These are phyloP conservation scores for Cryptosporidium sp. DNA, from an alignment of 169 alveolate species.

Conservation along the genomic window DNA sequence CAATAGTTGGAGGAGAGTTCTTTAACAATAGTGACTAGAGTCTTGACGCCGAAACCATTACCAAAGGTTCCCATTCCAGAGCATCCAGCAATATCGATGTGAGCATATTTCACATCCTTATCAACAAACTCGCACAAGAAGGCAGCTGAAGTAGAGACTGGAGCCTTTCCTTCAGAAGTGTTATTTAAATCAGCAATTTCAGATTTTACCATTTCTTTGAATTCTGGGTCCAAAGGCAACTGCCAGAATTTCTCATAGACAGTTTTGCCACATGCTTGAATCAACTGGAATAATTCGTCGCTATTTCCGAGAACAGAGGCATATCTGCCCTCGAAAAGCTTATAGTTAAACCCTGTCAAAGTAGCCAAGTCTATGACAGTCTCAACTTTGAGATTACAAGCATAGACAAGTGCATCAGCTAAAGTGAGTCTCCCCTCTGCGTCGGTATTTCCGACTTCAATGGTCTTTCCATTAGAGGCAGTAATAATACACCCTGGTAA, in stretches of 20 bases:
- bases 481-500: conserved; percentile 94
- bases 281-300: conserved; percentile 76
- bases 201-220: conserved; percentile 83
- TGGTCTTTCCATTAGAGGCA: conserved; percentile 94
- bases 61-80: conserved; percentile 84
- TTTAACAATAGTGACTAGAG: conserved; percentile 77
- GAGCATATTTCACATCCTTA: conserved; percentile 91
- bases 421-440: conserved; percentile 97
- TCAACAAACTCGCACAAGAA: conserved; percentile 92
- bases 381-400: conserved; percentile 88
- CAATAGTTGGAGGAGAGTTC: conserved; percentile 15
- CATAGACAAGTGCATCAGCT: conserved; percentile 96
- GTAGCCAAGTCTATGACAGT: conserved; percentile 94
- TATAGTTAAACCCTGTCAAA: conserved; percentile 89
- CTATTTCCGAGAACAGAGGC: conserved; percentile 84
- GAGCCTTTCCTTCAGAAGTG: conserved; percentile 84
- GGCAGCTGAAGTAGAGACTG: conserved; percentile 91
- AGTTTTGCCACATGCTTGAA: conserved; percentile 77
- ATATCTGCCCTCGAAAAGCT: conserved; percentile 58
- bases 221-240: conserved; percentile 89
- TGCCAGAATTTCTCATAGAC: conserved; percentile 90
- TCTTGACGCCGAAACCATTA: conserved; percentile 87
- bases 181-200: conserved; percentile 91
- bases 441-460: conserved; percentile 96
- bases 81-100: conserved; percentile 96